These are phyloP conservation scores for Drosera spatulata DNA, from an alignment of 179 eudicot species.

Conservation along the genomic window DNA sequence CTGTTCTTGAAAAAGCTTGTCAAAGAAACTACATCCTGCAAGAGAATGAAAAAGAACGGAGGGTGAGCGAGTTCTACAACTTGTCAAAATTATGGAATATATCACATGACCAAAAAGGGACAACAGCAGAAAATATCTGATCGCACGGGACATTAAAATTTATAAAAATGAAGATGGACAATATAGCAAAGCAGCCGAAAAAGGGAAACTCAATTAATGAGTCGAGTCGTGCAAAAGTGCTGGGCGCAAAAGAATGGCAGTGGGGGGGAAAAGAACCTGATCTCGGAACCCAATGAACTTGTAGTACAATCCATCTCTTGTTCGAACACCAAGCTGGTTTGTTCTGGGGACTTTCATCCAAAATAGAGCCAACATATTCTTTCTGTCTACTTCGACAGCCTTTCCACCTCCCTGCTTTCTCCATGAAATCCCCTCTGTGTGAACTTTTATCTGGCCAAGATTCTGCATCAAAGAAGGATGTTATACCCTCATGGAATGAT, in stretches of 20 bases:
- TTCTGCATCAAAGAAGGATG: slow-evolving; percentile 34
- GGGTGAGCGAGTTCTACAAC: too few species aligned
- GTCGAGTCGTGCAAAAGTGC: background rate
- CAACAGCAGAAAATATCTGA: too few species aligned
- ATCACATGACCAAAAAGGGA: too few species aligned
- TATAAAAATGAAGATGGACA: too few species aligned
- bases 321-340: slow-evolving; percentile 77
- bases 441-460: slow-evolving; percentile 72
- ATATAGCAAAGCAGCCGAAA: too few species aligned
- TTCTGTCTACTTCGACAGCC: slow-evolving; percentile 76
- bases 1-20: too few species aligned
- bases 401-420: slow-evolving; percentile 96
- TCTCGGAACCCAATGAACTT: slow-evolving; percentile 91
- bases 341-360: slow-evolving; percentile 98
- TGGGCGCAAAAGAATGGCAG: background rate
- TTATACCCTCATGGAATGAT: too few species aligned
- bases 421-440: slow-evolving; percentile 75
- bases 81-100: too few species aligned
- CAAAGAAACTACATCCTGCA: too few species aligned
- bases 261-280: slow-evolving; percentile 29
- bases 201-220: too few species aligned
- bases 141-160: too few species aligned
- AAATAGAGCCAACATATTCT: slow-evolving; percentile 45
- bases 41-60: too few species aligned
- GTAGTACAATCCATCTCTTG: slow-evolving; percentile 74